phyloP scores from a whole-genome alignment of 257 asterid genomes.

The Solanum sejunctum region DNA sequence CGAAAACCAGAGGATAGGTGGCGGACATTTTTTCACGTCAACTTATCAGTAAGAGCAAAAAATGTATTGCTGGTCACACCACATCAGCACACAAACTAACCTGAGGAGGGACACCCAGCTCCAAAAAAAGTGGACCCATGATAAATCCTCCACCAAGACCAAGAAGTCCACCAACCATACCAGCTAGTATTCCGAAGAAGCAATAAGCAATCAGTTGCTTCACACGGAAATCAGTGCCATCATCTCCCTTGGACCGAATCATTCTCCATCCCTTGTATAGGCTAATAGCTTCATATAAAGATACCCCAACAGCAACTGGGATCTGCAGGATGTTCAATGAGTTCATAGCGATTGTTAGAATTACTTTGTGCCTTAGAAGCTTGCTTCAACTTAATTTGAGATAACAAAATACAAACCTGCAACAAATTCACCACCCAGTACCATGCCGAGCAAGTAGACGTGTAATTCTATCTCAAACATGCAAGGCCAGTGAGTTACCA shows the following conservation, averaged over 20 bases:
- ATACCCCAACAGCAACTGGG: constrained; percentile 72
- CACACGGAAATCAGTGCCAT: constrained; percentile 42
- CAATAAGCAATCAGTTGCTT: constrained; percentile 55
- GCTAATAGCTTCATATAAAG: constrained; percentile 53
- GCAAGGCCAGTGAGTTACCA: constrained; percentile 3
- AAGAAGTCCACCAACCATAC: constrained; percentile 87
- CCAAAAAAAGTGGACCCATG: constrained; percentile 43
- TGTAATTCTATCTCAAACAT: constrained; percentile 39
- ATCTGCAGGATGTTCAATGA: constrained; percentile 25
- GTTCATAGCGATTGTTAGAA: neutral
- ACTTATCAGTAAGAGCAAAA: neutral
- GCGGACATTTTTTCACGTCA: neutral
- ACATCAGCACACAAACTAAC: constrained; percentile 11
- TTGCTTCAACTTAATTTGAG: neutral
- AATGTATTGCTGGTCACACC: neutral
- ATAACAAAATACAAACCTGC: constrained; percentile 40
- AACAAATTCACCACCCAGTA: constrained; percentile 89
- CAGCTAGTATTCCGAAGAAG: constrained; percentile 76
- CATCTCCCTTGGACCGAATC: constrained; percentile 68
- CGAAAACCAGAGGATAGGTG: neutral
- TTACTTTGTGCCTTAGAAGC: neutral
- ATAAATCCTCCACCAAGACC: constrained; percentile 97
- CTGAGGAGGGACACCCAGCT: constrained; percentile 59
- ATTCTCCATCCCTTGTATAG: constrained; percentile 77
- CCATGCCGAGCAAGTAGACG: constrained; percentile 49